Conservation (phyloP, 441 rosid genomes). For the Viola pubescens region DNA sequence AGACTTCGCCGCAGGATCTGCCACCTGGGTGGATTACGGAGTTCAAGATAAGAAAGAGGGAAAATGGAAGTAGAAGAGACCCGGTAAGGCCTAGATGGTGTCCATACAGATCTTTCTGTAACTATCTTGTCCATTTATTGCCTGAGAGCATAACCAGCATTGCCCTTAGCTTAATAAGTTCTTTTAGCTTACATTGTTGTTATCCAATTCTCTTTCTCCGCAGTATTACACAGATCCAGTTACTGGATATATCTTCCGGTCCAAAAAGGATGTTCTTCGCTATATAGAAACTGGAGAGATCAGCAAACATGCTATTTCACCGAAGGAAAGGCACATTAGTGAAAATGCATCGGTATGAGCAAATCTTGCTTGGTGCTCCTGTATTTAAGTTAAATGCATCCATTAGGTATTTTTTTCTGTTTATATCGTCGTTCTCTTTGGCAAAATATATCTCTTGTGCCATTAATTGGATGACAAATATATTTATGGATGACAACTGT, state of each 20-base stretch:
- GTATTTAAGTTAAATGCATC: neutral
- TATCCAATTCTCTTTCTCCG: conserved; percentile 2
- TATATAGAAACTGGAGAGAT: conserved; percentile 37
- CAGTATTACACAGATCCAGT: conserved; percentile 43
- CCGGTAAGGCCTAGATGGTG: conserved; percentile 20
- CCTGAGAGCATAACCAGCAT: neutral
- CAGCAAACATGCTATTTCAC: conserved; percentile 20
- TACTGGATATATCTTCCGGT: conserved; percentile 33
- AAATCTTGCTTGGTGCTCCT: conserved; percentile 9
- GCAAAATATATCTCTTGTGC: neutral
- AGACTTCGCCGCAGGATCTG: conserved; percentile 24
- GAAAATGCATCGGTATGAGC: conserved; percentile 20
- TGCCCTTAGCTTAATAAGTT: neutral
- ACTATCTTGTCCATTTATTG: neutral
- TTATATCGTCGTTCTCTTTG: conserved; percentile 1
- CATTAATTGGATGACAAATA: neutral
- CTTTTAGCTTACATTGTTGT: neutral
- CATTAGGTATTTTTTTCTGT: neutral
- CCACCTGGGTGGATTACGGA: conserved; percentile 44
- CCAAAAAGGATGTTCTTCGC: conserved; percentile 31
- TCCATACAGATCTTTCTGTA: neutral
- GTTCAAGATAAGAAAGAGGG: conserved; percentile 21
- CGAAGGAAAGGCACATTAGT: conserved; percentile 10
- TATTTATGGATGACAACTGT: neutral
- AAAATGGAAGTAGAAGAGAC: conserved; percentile 24